Evolutionary conservation across 768 basidiomycete species (phyloP), one percentile per base, ranked within the genome.

Genomic region (Lactarius quietus): DNA sequence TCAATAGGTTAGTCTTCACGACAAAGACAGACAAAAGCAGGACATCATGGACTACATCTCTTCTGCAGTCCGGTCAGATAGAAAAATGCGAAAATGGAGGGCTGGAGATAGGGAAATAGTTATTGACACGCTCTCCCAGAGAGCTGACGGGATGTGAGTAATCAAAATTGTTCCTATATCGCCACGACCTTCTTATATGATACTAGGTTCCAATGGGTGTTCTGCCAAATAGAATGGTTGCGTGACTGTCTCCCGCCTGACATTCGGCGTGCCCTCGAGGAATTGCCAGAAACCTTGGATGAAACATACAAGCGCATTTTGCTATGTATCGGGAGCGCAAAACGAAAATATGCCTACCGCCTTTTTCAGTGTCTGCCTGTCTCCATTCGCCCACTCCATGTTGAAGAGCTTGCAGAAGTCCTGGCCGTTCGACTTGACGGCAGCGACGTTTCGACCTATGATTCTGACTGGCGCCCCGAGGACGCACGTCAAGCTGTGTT

Each of bases 351-450:
- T 28, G 54, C 54, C 3, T 39, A 29, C 5, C 62, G 54, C 2
- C 26, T 63, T 1, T 45, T 63, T 2, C 54, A 63, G 35, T 63
- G 62, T 28, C 18, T 57, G 9, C 6, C 41, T 1, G 26, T 45
- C 8, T 20, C 62, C 18, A 3, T 55, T 57, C 54, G 43, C 6
- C 62, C 54, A 2, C 62, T 63, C 26, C 45, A 39, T 29, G 55
- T 57, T 3, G 62, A 63, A 18, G 62, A 63, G 39, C 62, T 63
- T 1, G 62, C 55, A 0, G 54, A 63, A 8, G n/a, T 63, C 18
- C 54, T 63, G 36, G n/a, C 33, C 17, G 4, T 48, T 12, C 36
- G n/a, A 28, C 56, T 57, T 15, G 43, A 55, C 3, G 8, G 26
- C 18, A 18, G 28, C 2, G 45, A 35, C 14, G 45, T 20, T 31